Evolutionary conservation across 768 basidiomycete genomes (phyloP).

Genomic region (Mycena polygramma): DNA sequence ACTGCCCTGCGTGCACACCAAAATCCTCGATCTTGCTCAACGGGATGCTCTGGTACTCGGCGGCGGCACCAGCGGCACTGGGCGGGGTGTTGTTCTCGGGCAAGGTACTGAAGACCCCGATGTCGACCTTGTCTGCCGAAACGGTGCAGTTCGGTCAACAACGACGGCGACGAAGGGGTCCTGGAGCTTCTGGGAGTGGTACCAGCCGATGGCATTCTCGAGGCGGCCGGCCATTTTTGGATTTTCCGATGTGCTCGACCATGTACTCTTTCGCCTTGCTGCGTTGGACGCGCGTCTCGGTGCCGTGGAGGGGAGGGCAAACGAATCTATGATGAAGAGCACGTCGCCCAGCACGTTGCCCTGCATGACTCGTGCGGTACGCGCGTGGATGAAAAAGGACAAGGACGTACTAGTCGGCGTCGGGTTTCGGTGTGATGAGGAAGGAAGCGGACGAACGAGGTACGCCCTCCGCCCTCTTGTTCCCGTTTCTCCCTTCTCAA

Average conservation of each 20-base stretch:
- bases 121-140: slow-evolving; percentile 98
- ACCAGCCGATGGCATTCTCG: slow-evolving; percentile 96
- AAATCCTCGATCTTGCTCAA: slow-evolving; percentile 99
- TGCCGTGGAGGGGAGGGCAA: slow-evolving; percentile 96
- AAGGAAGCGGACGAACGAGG: too few relatives aligned
- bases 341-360: slow-evolving; percentile 89
- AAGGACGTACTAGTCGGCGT: too few relatives aligned
- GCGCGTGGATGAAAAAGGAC: slow-evolving; percentile 98
- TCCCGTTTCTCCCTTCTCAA: too few relatives aligned
- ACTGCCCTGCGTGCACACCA: slow-evolving; percentile 96
- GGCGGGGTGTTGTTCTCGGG: slow-evolving; percentile 95
- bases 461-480: too few relatives aligned
- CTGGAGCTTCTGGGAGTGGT: slow-evolving; percentile 95
- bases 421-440: too few relatives aligned
- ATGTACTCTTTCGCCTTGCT: slow-evolving; percentile 98
- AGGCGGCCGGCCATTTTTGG: slow-evolving; percentile 86
- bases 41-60: slow-evolving; percentile 97
- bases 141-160: slow-evolving; percentile 98
- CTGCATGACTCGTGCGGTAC: slow-evolving; percentile 97
- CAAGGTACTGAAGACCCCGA: slow-evolving; percentile 98
- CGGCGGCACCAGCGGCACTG: slow-evolving; percentile 63
- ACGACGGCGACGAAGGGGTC: slow-evolving; percentile 99
- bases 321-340: slow-evolving; percentile 93
- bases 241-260: slow-evolving; percentile 91
- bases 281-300: slow-evolving; percentile 99